phyloP scores from a whole-genome alignment of 2,329 filamentous ascomycete species.

The Calonectria fujianensis region DNA sequence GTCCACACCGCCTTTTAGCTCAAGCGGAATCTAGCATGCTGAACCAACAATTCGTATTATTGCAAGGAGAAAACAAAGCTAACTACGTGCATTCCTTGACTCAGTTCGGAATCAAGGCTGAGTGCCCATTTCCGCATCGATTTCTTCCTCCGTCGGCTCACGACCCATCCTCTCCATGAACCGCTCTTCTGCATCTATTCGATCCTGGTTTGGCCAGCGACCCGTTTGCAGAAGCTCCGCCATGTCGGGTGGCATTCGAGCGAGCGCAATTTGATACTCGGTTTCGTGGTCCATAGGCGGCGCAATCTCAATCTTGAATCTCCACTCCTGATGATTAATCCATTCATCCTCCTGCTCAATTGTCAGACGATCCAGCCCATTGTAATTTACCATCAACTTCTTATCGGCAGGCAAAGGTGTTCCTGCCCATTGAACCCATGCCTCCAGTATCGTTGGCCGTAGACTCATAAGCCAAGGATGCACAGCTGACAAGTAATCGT shows the following conservation, averaged over 20 bases:
- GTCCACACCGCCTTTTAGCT: no score
- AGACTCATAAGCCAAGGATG: conserved; percentile 48
- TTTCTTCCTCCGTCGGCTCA: neutral
- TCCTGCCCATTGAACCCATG: neutral
- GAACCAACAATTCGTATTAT: no score
- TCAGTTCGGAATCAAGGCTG: no score
- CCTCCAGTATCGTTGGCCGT: neutral
- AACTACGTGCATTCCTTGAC: no score
- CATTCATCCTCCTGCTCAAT: conserved; percentile 17
- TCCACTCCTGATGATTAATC: neutral
- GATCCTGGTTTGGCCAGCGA: neutral
- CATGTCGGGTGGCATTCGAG: neutral
- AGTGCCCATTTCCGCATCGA: neutral
- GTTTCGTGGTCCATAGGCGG: neutral
- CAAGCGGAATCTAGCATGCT: no score
- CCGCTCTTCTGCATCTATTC: neutral
- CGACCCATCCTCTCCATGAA: no score
- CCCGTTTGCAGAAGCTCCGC: neutral
- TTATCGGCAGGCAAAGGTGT: conserved; percentile 5
- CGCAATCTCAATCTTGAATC: neutral
- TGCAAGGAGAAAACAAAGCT: no score
- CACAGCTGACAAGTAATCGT: conserved; percentile 49
- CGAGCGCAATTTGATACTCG: neutral
- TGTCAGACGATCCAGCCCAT: neutral
- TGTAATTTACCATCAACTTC: conserved; percentile 16